Evolutionary conservation across 2,329 filamentous ascomycete species (phyloP), one percentile per base, ranked within the genome.

Genomic region (Torrubiella hemipterigena): DNA sequence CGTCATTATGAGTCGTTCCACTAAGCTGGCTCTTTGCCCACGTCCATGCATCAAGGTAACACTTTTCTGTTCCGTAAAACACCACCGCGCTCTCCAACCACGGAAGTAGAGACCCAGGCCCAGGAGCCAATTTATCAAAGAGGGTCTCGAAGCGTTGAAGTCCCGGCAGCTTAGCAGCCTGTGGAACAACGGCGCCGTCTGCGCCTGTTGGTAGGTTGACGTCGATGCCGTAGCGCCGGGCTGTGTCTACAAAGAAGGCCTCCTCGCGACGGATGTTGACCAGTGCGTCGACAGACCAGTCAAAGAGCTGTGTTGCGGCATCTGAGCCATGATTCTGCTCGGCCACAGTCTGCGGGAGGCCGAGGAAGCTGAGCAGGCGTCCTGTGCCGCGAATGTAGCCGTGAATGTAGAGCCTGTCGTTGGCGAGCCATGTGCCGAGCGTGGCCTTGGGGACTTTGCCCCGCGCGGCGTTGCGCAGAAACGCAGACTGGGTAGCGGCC

Each of bases 61-160:
- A 68, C 28, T 63, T 72, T 54, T 89, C 81, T 2, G 77, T 84
- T n/a, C 73, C 75, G 75, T 79, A 87, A 16, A 86, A 67, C n/a
- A 82, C 65, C 3, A 83, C 67, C 38, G 83, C 61, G 6, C 76
- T 78, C 48, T 85, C 78, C 3, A 86, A 55, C 45, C 61, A 65
- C 0, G 57, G 52, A 1, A 82, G 48, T 2, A 39, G 32, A n/a
- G n/a, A n/a, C n/a, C 37, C 42, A 5, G 3, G 43, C 58, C 7
- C 58, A 61, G 0, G 64, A 55, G 30, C 63, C 62, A 69, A 61
- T 4, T 64, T 65, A n/a, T 61, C 65, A 34, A 74, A 67, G 5
- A 82, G 67, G 14, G 38, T 38, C 30, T 59, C 50, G 38, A 59
- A 56, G 24, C 56, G 50, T 3, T 42, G 38, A 7, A 61, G 49